Evolutionary conservation across 2,329 filamentous ascomycete genomes (phyloP).

Genomic region (Clarireedia paspali): DNA sequence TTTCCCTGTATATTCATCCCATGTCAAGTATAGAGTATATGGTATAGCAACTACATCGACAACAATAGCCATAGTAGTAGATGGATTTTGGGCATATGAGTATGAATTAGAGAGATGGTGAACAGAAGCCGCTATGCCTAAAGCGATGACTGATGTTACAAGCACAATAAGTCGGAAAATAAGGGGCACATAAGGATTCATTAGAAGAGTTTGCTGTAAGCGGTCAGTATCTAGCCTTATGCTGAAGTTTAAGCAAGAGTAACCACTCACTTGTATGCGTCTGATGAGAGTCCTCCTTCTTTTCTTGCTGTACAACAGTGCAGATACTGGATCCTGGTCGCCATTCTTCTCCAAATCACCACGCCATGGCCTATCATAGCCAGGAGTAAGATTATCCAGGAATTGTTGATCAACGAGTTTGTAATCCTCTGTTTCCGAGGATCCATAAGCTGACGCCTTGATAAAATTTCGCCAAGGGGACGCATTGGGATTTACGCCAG

Average conservation of each 20-base stretch:
- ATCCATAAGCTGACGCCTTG: conserved; percentile 28
- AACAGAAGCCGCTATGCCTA: conserved; percentile 72
- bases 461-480: conserved; percentile 27
- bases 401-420: conserved; percentile 24
- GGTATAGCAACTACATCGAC: conserved; percentile 84
- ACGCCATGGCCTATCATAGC: conserved; percentile 29
- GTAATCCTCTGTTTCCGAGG: conserved; percentile 19
- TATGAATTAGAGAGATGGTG: conserved; percentile 42
- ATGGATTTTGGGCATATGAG: conserved; percentile 54
- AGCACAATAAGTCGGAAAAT: conserved; percentile 77
- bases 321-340: conserved; percentile 24
- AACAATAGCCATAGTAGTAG: conserved; percentile 79
- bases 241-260: too few species aligned
- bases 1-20: conserved; percentile 92
- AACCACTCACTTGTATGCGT: conserved; percentile 22
- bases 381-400: conserved; percentile 26
- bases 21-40: conserved; percentile 90
- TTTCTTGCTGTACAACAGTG: conserved; percentile 25
- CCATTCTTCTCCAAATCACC: conserved; percentile 24
- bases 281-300: conserved; percentile 19
- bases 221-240: conserved; percentile 5
- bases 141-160: conserved; percentile 71
- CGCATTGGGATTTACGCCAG: conserved; percentile 14
- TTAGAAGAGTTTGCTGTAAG: conserved; percentile 24
- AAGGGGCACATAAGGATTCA: conserved; percentile 66